Evolutionary conservation across 2,329 filamentous ascomycete species (phyloP), one percentile per base, ranked within the genome.

Genomic region (Colletotrichum simmondsii): DNA sequence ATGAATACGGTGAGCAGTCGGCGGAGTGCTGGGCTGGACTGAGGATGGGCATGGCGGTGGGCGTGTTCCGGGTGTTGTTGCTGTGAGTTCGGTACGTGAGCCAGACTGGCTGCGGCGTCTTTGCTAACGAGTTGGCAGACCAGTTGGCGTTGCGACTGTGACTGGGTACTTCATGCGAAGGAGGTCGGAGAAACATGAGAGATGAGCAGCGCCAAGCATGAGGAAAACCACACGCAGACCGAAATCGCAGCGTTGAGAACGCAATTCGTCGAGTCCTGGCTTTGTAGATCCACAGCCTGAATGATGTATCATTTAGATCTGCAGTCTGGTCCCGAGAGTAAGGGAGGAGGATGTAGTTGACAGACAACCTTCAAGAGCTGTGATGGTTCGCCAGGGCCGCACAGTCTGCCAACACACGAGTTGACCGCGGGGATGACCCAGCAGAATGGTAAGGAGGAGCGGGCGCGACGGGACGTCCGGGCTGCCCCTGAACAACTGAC

Each of bases 391-490:
- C 52, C 54, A 24, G 57, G 53, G 35, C 26, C 42, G 24, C 7
- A 35, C 26, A 26, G 11, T 63, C 37, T 60, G 54, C 28, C 32
- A 60, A 54, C 35, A 7, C 8, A 49, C 19, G 7, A 49, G n/a
- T 32, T 22, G 60, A 26, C 28, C 22, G 61, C 22, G 19, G 59
- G 24, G 46, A 35, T 28, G 58, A 63, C 60, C 70, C 65, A 70
- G 32, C 70, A 54, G 65, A 32, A 54, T 49, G 70, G 70, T 72
- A 64, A 46, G 59, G 65, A 70, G 70, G 54, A 49, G 60, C 59
- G 59, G 59, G 65, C 66, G 46, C 19, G 32, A 64, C 59, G 65
- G 65, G 70, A 30, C 53, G 54, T 19, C 42, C 16, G 57, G 70
- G 65, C 52, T 57, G 30, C 12, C 52, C 22, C 62, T n/a, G 54